Evolutionary conservation across 2,329 filamentous ascomycete genomes (phyloP), one percentile per base, ranked within the genome.

Genomic region (Penicillium sp.): DNA sequence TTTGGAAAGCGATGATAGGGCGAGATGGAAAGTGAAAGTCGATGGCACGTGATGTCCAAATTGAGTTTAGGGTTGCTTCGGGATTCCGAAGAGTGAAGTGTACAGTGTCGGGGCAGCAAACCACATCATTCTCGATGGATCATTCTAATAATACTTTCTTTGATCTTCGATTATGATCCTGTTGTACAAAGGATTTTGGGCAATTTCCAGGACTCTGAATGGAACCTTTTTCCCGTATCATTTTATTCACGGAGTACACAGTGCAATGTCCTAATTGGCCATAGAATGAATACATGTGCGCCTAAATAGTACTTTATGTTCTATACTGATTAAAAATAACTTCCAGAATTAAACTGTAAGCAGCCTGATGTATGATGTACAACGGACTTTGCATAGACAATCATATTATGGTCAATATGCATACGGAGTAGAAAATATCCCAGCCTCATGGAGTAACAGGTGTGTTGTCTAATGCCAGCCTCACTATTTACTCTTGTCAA

Each of bases 1-100:
- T 67, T 66, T 60, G 60, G 49, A 53, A 47, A 57, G 34, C 50
- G 50, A 55, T 60, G 63, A 61, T 66, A 61, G 64, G 61, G 56
- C 55, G 61, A 57, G 57, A 58, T 60, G 62, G 58, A 57, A 60
- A 58, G 38, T 40, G 49, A 56, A 53, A 51, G 57, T 59, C 47
- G 27, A 57, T 23, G 35, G 36, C 63, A 67, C 60, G 59, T 67
- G 63, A 60, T 11, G n/a, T 35, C 46, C 13, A 7, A 18, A 58
- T 61, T 45, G 13, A 57, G 61, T 14, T 51, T 65, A 65, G 62
- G 38, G 61, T 11, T 10, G 6, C 29, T 16, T 23, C 11, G 23
- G 38, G 10, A 11, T 26, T 14, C 14, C 27, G 13, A 7, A 16
- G 7, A 19, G 32, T 44, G 29, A 34, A 46, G 18, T n/a, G n/a